Base-by-base conservation (phyloP, 352 stramenopile genomes). In the Globisporangium mamillatum region DNA sequence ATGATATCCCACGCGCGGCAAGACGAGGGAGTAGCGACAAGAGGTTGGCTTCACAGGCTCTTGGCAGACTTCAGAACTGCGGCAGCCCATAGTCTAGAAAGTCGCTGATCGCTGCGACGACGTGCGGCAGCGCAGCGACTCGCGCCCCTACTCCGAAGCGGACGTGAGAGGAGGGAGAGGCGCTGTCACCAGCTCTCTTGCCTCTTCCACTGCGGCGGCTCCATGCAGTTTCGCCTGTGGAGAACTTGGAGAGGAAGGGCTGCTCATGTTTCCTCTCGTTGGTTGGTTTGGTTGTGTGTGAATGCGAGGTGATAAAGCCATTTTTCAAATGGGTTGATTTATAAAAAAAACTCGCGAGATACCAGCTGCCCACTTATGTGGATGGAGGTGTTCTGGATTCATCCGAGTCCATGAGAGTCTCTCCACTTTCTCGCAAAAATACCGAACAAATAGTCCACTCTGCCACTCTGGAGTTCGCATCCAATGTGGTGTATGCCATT, bases 111-210 rank as follows among this genome's bases (percentile, higher is more conserved):
- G 27, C 8, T 7, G 25, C n/a, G 27, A 44, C 3, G 16, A 61
- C 29, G 9, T 61, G 55, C 29, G 29, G 29, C 29, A 61, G 6
- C 20, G 56, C 32, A 10, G 56, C 22, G 20, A 36, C 10, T 29
- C 25, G 56, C 18, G 8, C 56, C 0, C 29, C 25, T 66, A 22
- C 27, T 46, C 44, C 59, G 38, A 7, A 22, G 4, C 16, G n/a
- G 60, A 58, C 16, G 56, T 25, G 29, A 58, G 44, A 20, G 59
- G 59, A 56, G 29, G 25, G 16, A 20, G 8, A 38, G 38, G 5
- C 5, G 25, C 71, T 70, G 59, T 69, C 34, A 32, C 12, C 38
- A 20, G 12, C 38, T 46, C 12, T 14, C 12, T 46, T 46, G 38
- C 12, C 12, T 12, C 38, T 46, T 4, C 38, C 10, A 20, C 38